These are phyloP conservation scores for Lactifluus subvellereus DNA, from an alignment of 768 basidiomycete genomes.

Conservation along the genomic window DNA sequence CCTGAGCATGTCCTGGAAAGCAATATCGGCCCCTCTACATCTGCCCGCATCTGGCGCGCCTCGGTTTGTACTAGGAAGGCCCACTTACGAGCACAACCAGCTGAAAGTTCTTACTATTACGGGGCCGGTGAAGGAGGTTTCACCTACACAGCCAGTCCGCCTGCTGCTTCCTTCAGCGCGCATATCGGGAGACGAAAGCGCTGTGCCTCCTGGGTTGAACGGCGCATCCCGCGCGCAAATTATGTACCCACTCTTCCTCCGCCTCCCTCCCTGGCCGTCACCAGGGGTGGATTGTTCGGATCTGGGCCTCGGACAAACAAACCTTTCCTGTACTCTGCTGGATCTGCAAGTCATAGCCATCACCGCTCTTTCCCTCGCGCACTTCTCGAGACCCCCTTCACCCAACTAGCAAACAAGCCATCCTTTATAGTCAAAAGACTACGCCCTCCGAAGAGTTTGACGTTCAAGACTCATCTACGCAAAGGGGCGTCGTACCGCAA, in stretches of 20 bases:
- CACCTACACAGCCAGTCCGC: background rate
- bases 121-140: background rate
- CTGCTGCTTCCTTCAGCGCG: background rate
- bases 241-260: background rate
- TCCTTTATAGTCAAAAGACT: background rate
- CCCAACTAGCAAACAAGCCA: background rate
- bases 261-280: background rate
- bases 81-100: slow-evolving; percentile 1
- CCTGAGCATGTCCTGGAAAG: slow-evolving; percentile 63
- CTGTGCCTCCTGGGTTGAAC: slow-evolving; percentile 8
- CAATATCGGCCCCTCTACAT: slow-evolving; percentile 31
- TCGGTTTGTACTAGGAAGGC: slow-evolving; percentile 21
- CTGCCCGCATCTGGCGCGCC: slow-evolving; percentile 12
- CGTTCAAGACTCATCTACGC: background rate
- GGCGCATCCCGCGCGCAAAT: background rate
- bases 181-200: background rate
- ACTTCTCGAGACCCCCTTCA: background rate
- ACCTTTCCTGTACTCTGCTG: background rate
- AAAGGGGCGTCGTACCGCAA: background rate
- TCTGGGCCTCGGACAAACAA: slow-evolving; percentile 8
- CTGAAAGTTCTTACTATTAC: background rate
- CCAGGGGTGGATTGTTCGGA: background rate
- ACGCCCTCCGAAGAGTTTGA: background rate
- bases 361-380: slow-evolving; percentile 5
- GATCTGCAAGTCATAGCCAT: slow-evolving; percentile 2